A percentile compares a stretch with the other conserved stretches of the same genome.
Evolutionary conservation across 1,139 yeast species (phyloP).

Genomic region (Saccharomyces pastorianus): DNA sequence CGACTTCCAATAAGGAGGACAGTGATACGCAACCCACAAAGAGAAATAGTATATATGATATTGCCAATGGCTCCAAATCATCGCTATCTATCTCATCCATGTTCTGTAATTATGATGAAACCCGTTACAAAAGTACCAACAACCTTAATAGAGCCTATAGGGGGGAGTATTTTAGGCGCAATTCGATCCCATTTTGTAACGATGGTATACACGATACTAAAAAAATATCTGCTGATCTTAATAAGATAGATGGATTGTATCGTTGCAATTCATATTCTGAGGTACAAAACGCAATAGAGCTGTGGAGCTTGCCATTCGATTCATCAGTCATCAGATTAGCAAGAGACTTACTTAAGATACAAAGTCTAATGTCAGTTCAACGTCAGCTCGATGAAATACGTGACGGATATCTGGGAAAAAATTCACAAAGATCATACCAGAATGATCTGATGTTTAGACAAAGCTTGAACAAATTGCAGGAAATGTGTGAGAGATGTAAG

Average conservation of each 20-base stretch:
- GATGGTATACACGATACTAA: slow-evolving; percentile 9
- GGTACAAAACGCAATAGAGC: slow-evolving; percentile 35
- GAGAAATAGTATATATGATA: background rate
- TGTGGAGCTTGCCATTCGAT: slow-evolving; percentile 32
- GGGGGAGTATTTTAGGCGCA: slow-evolving; percentile 20
- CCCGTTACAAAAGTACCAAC: slow-evolving; percentile 12
- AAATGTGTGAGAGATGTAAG: slow-evolving; percentile 1
- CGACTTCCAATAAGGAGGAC: background rate
- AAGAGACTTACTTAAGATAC: slow-evolving; percentile 21
- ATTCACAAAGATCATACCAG: slow-evolving; percentile 3
- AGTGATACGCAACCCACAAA: background rate
- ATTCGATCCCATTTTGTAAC: slow-evolving; percentile 17
- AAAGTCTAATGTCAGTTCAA: slow-evolving; percentile 1
- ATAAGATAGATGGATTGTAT: slow-evolving; percentile 5
- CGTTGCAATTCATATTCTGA: slow-evolving; percentile 39
- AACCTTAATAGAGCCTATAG: slow-evolving; percentile 17
- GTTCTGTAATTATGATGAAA: slow-evolving; percentile 25
- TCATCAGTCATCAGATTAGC: slow-evolving; percentile 28
- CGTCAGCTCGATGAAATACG: slow-evolving; percentile 13
- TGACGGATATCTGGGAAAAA: slow-evolving; percentile 21
- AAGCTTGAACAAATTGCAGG: background rate
- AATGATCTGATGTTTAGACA: background rate
- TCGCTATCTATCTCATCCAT: slow-evolving; percentile 23
- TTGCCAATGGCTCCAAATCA: slow-evolving; percentile 13
- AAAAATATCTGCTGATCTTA: background rate